These are phyloP conservation scores for Talaromyces wortmannii DNA, from an alignment of 495 filamentous ascomycete species.

Conservation along the genomic window DNA sequence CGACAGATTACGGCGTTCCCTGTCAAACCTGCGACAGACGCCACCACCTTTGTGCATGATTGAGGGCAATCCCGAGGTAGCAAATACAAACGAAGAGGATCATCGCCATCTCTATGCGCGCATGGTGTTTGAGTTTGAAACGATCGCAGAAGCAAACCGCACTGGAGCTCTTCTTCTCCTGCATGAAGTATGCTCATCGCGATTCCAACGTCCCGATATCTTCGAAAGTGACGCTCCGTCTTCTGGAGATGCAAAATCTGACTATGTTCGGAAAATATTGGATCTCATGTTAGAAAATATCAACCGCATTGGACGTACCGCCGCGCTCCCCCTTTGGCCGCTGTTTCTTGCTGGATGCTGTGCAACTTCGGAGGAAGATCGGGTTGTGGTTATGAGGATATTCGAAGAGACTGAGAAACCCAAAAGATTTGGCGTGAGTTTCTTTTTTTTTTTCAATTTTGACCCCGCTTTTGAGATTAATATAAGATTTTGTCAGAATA, in stretches of 20 bases:
- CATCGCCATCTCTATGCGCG: background rate
- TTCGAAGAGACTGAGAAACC: slow-evolving; percentile 9
- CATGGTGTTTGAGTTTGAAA: slow-evolving; percentile 7
- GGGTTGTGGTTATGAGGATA: slow-evolving; percentile 11
- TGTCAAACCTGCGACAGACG: slow-evolving; percentile 11
- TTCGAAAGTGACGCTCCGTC: background rate
- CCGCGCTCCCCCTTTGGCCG: slow-evolving; percentile 17
- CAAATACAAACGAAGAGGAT: background rate
- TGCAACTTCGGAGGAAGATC: slow-evolving; percentile 12
- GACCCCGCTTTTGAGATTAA: background rate
- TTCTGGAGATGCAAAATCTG: slow-evolving; percentile 2
- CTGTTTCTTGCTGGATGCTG: slow-evolving; percentile 19
- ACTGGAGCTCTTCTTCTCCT: slow-evolving; percentile 16
- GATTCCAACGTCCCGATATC: background rate
- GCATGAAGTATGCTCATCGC: slow-evolving; percentile 12
- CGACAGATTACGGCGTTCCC: background rate
- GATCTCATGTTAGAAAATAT: slow-evolving; percentile 3
- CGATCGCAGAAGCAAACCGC: slow-evolving; percentile 19
- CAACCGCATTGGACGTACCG: slow-evolving; percentile 15
- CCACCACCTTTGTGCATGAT: slow-evolving; percentile 4
- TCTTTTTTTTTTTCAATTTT: slow-evolving; percentile 10
- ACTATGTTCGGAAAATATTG: slow-evolving; percentile 9
- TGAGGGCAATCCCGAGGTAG: background rate
- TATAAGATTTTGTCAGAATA: slow-evolving; percentile 11
- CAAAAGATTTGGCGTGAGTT: background rate